Evolutionary conservation across 1,284 basidiomycete genomes (phyloP).

Genomic region (Thelephora terrestris): DNA sequence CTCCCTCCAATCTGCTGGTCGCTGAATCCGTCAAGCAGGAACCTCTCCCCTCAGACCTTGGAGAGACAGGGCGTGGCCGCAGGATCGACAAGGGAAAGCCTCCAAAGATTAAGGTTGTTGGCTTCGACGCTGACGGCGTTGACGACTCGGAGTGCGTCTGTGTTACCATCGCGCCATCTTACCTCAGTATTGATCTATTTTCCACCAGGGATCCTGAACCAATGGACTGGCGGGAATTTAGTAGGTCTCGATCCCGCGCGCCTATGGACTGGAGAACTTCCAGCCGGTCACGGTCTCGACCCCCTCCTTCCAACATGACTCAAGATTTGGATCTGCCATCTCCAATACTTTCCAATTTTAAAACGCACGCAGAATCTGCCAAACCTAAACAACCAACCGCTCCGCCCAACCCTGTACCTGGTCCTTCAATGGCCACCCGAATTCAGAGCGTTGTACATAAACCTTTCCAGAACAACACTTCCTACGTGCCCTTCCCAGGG

Average conservation of each 20-base stretch:
- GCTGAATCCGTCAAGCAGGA: constrained; percentile 19
- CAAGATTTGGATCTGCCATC: neutral
- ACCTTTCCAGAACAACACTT: constrained; percentile 18
- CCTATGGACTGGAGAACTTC: constrained; percentile 78
- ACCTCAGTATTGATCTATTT: constrained; percentile 10
- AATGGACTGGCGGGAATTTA: constrained; percentile 94
- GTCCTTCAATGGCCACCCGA: constrained; percentile 35
- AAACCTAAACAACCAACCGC: constrained; percentile 23
- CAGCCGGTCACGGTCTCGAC: constrained; percentile 65
- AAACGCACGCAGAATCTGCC: constrained; percentile 11
- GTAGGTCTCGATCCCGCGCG: constrained; percentile 85
- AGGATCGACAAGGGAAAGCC: constrained; percentile 68
- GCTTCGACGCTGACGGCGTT: constrained; percentile 65
- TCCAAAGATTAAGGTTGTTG: constrained; percentile 55
- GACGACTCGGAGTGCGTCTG: constrained; percentile 68
- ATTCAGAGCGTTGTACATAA: constrained; percentile 25
- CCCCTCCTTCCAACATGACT: constrained; percentile 36
- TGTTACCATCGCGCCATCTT: constrained; percentile 16
- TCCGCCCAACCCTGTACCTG: constrained; percentile 41
- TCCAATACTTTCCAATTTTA: neutral
- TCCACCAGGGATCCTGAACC: constrained; percentile 34
- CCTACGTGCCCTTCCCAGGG: neutral
- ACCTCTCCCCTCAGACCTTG: constrained; percentile 11
- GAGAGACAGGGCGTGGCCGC: constrained; percentile 49
- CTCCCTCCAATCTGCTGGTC: constrained; percentile 3